Conservation (phyloP, 2,329 filamentous ascomycete species). For the Diaporthe ampelina region DNA sequence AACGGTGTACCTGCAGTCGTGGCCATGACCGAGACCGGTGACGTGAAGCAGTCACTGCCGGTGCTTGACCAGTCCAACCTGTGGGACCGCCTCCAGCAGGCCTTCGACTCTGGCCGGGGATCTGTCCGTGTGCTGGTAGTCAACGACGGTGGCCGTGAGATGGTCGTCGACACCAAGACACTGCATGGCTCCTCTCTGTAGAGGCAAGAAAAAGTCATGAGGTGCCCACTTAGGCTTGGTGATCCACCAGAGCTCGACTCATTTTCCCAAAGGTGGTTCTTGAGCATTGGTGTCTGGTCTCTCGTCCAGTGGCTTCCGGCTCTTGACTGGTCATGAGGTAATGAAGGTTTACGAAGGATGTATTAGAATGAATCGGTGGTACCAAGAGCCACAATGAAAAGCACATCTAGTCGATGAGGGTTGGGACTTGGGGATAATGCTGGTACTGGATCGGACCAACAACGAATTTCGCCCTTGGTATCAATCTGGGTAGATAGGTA, state of each 20-base stretch:
- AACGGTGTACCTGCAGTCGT: constrained; percentile 67
- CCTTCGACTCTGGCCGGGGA: constrained; percentile 93
- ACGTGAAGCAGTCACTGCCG: constrained; percentile 95
- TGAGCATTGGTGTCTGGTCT: constrained; percentile 42
- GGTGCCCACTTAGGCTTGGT: constrained; percentile 21
- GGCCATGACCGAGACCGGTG: constrained; percentile 98
- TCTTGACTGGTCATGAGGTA: constrained; percentile 44
- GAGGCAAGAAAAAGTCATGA: constrained; percentile 42
- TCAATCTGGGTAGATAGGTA: constrained; percentile 55
- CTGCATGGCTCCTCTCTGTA: constrained; percentile 84
- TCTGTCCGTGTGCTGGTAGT: constrained; percentile 96
- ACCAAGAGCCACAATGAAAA: constrained; percentile 25
- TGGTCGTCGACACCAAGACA: constrained; percentile 99
- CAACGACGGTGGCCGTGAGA: constrained; percentile 91
- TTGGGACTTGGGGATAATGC: constrained; percentile 16
- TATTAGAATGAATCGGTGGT: constrained; percentile 42
- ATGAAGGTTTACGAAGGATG: constrained; percentile 45
- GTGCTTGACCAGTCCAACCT: constrained; percentile 97
- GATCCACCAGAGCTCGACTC: constrained; percentile 39
- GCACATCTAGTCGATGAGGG: constrained; percentile 8
- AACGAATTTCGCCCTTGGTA: constrained; percentile 2
- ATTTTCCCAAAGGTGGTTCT: constrained; percentile 19
- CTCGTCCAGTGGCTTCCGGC: constrained; percentile 4
- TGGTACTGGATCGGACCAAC: constrained; percentile 11
- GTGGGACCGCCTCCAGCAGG: constrained; percentile 81